A percentile compares a stretch with the other conserved stretches of the same genome.
phyloP scores from a whole-genome alignment of 169 alveolate genomes.

The Babesia microti region DNA sequence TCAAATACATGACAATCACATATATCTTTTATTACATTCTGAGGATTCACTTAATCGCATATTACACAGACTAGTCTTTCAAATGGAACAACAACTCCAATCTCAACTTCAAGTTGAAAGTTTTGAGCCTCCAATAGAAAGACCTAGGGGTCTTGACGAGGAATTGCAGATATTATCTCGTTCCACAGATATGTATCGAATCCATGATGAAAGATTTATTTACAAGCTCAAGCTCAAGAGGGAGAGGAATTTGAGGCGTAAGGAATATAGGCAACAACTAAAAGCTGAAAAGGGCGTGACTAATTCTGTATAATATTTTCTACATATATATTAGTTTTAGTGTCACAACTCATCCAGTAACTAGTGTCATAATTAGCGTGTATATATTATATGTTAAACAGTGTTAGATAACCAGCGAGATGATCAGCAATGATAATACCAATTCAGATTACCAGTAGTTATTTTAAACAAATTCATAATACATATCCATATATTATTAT shows the following conservation, averaged over 20 bases:
- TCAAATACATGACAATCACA: conserved; percentile 11
- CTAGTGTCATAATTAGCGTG: no score
- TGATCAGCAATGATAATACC: no score
- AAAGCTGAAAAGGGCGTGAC: not conserved
- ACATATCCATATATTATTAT: no score
- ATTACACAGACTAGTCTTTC: conserved; percentile 1
- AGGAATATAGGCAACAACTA: conserved; percentile 9
- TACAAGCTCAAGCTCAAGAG: conserved; percentile 29
- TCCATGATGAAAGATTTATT: conserved; percentile 42
- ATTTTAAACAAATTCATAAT: not conserved
- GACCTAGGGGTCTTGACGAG: no score
- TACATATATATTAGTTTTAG: no score
- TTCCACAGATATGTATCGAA: conserved; percentile 38
- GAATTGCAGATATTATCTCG: conserved; percentile 31
- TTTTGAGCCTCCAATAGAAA: conserved; percentile 12
- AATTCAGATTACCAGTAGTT: not conserved
- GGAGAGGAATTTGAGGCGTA: conserved; percentile 30
- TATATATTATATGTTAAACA: no score
- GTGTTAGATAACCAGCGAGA: no score
- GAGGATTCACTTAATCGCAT: conserved; percentile 10
- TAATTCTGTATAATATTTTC: not conserved
- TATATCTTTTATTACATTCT: conserved; percentile 1
- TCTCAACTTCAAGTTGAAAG: conserved; percentile 17
- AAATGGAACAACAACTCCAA: conserved; percentile 5
- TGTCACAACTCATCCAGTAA: no score